Evolutionary conservation across 768 basidiomycete species (phyloP), one percentile per base, ranked within the genome.

Genomic region (Suillus lakei): DNA sequence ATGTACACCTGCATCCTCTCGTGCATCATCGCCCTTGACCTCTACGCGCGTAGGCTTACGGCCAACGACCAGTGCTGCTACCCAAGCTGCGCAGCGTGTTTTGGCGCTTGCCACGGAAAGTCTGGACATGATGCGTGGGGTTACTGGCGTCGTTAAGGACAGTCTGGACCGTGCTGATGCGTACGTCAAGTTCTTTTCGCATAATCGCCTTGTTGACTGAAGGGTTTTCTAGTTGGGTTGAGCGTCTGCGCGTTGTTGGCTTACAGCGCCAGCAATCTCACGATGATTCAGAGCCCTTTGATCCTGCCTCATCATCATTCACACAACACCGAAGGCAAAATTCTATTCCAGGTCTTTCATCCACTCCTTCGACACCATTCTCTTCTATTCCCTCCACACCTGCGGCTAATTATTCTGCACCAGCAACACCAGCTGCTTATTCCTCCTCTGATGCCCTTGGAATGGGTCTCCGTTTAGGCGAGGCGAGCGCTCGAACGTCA

Each of bases 41-140:
- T 74, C 78, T 39, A 59, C 70, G 10, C 71, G 73, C 32, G 65
- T 51, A 43, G 60, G 26, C 23, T 62, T 1, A 44, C 74, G 73
- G 3, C 74, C 79, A 6, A 82, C 81, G 0, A 83, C 85, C 0
- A 82, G 86, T 41, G 80, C 87, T 7, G 92, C 92, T 2, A 83
- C 86, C 28, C 83, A 88, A 18, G 91, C 94, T 34, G 92, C 95
- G 12, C 91, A 93, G 74, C 81, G 91, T 60, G 89, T 97, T 23
- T 74, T 97, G 69, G 88, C 89, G 9, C 86, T 97, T 10, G 94
- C 95, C 15, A 91, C 91, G 16, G 96, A 97, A 80, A 95, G 94
- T 72, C 73, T 97, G 76, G 95, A 97, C 72, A 96, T 96, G 93
- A 88, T 97, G 83, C 83, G 90, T 34, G 88, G 92, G 34, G 93